Conservation (phyloP, 73 alveolate species). For the Uronychia setigera region DNA sequence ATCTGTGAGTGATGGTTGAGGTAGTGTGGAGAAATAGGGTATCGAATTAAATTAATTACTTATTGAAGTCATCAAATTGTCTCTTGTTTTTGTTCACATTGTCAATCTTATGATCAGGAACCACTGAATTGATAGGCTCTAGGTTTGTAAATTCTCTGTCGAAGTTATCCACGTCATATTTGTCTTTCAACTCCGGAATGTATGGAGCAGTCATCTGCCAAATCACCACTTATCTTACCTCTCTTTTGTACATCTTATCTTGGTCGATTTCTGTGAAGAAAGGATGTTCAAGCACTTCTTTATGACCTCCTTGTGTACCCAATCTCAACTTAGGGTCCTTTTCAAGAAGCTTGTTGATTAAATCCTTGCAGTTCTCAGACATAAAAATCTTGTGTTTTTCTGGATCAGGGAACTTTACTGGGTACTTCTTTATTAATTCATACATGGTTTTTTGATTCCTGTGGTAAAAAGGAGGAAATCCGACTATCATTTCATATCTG, state of each 20-base stretch:
- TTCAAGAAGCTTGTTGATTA: slow-evolving; percentile 59
- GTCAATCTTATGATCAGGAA: no score
- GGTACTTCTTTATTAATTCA: slow-evolving; percentile 79
- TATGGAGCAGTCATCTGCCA: slow-evolving; percentile 60
- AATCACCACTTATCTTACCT: slow-evolving; percentile 3
- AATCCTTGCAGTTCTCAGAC: slow-evolving; percentile 86
- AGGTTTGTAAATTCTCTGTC: slow-evolving; percentile 58
- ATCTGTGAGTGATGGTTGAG: no score
- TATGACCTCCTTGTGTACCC: slow-evolving; percentile 55
- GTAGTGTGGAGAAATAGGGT: no score
- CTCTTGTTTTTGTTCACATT: no score
- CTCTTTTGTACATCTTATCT: slow-evolving; percentile 19
- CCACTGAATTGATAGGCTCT: background rate
- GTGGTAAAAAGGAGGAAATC: slow-evolving; percentile 95
- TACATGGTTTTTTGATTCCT: slow-evolving; percentile 88
- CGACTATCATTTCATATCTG: slow-evolving; percentile 91
- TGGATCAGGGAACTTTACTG: slow-evolving; percentile 86
- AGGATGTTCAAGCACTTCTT: slow-evolving; percentile 50
- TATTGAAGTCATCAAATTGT: no score
- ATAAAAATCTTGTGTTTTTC: slow-evolving; percentile 68
- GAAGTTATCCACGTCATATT: slow-evolving; percentile 57
- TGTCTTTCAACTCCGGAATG: slow-evolving; percentile 64
- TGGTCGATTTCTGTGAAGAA: slow-evolving; percentile 55
- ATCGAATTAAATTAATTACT: no score
- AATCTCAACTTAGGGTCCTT: slow-evolving; percentile 56